These are phyloP conservation scores for Pterocarpus santalinus DNA, from an alignment of 306 rosid genomes.

Conservation along the genomic window DNA sequence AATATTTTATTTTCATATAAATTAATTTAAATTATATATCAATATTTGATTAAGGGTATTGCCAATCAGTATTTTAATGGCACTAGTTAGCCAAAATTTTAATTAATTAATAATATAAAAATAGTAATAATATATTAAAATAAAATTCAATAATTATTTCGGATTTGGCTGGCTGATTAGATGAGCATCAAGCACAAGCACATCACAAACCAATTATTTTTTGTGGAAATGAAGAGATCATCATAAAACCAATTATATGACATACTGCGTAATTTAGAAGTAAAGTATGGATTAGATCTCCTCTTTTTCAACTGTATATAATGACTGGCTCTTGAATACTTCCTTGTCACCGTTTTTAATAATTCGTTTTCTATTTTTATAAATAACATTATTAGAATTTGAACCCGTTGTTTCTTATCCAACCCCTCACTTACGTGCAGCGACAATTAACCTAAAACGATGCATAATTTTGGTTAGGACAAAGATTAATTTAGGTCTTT, in stretches of 20 bases:
- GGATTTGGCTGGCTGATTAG: background rate
- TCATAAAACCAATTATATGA: background rate
- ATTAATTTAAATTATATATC: too few species aligned
- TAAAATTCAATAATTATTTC: background rate
- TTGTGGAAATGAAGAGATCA: background rate
- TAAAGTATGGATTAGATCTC: background rate
- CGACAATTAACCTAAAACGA: background rate
- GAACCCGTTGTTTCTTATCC: background rate
- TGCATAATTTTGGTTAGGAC: background rate
- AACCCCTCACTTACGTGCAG: background rate
- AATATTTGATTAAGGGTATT: too few species aligned
- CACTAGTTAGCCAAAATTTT: too few species aligned
- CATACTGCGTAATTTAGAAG: background rate
- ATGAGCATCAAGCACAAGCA: slow-evolving; percentile 7
- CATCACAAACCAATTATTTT: background rate
- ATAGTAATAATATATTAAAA: too few species aligned
- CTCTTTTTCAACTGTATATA: background rate
- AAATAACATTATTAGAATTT: background rate
- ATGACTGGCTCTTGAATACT: background rate
- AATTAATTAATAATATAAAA: too few species aligned
- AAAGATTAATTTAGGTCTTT: too few species aligned
- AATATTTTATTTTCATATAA: too few species aligned
- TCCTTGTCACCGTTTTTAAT: background rate
- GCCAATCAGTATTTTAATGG: too few species aligned
- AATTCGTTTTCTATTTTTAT: background rate